Evolutionary conservation across 306 rosid genomes (phyloP), one percentile per base, ranked within the genome.

Genomic region (Cucurbita ficifolia): DNA sequence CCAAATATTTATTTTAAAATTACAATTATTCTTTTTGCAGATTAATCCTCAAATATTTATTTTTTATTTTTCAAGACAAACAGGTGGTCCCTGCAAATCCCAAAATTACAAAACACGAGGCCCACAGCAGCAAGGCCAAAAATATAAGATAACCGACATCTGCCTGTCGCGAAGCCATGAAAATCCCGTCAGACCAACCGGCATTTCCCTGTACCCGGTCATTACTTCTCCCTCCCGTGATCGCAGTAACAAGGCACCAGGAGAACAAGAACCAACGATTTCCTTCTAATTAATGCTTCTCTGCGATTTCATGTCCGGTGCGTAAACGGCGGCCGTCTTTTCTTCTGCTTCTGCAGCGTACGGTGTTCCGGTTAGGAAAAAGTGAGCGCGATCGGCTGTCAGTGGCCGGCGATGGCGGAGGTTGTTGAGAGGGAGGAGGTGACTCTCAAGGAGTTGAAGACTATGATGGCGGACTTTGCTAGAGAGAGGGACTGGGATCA

Each of bases 401-500:
- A 42, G 24, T 16, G 45, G 35, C 9, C 5, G 5, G 11, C 8
- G 70, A 60, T 58, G 69, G 49, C 29, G 22, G 70, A 42, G 22
- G 21, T 4, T 56, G 69, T 29, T 2, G 58, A 57, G 8, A 29
- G 17, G 36, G 77, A 21, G 4, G 43, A 48, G 45, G 77, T 74
- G 6, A 74, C 77, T 42, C 77, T 74, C 18, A 22, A 74, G 35
- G 57, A 43, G 10, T 62, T 74, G 77, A 74, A 74, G 77, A 58
- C 36, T 33, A 59, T 6, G 64, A 74, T 59, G 77, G 77, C 77
- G 7, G 70, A 74, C 33, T 74, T 74, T 59, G 38, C 77, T 29
- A 57, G 33, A 62, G 77, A 74, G 35, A 59, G 77, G 19, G 77
- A 74, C 46, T 74, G 77, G 77, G 70, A 59, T 59, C 70, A 59